Conservation (phyloP, 495 filamentous ascomycete species). For the Articulospora tetracladia region DNA sequence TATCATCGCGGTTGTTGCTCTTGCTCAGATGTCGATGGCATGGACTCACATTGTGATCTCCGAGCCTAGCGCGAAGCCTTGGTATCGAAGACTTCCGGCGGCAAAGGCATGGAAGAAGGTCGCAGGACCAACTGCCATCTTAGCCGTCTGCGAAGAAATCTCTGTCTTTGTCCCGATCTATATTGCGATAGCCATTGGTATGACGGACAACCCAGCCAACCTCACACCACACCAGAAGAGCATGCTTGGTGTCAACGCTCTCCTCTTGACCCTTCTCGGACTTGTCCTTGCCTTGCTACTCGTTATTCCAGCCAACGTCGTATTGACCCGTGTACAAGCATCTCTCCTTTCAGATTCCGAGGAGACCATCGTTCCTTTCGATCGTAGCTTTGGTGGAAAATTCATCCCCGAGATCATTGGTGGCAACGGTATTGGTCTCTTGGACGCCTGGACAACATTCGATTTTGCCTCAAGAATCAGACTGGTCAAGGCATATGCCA, state of each 20-base stretch:
- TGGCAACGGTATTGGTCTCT: conserved; percentile 56
- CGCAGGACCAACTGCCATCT: conserved; percentile 21
- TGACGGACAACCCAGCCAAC: neutral
- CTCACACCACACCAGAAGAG: conserved; percentile 1
- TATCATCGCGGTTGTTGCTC: conserved; percentile 16
- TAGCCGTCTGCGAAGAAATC: conserved; percentile 22
- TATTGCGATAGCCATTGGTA: neutral
- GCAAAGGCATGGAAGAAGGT: conserved; percentile 21
- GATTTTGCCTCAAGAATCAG: conserved; percentile 55
- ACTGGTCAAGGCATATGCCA: conserved; percentile 55
- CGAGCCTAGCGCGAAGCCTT: conserved; percentile 22
- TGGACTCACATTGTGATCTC: conserved; percentile 30
- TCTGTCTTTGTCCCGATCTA: conserved; percentile 13
- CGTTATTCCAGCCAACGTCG: conserved; percentile 57
- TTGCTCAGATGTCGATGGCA: conserved; percentile 16
- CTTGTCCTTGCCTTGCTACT: conserved; percentile 36
- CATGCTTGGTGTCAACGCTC: conserved; percentile 5
- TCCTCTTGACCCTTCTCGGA: conserved; percentile 10
- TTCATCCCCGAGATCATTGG: conserved; percentile 54
- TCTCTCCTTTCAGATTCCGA: conserved; percentile 65
- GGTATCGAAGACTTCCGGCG: conserved; percentile 23
- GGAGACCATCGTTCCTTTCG: conserved; percentile 73
- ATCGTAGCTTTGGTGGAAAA: conserved; percentile 62
- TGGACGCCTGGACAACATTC: conserved; percentile 67
- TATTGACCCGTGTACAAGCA: conserved; percentile 65